A percentile compares a stretch with the other conserved stretches of the same genome.
Evolutionary conservation across 257 asterid species (phyloP).

Genomic region (Solanum rostratum): DNA sequence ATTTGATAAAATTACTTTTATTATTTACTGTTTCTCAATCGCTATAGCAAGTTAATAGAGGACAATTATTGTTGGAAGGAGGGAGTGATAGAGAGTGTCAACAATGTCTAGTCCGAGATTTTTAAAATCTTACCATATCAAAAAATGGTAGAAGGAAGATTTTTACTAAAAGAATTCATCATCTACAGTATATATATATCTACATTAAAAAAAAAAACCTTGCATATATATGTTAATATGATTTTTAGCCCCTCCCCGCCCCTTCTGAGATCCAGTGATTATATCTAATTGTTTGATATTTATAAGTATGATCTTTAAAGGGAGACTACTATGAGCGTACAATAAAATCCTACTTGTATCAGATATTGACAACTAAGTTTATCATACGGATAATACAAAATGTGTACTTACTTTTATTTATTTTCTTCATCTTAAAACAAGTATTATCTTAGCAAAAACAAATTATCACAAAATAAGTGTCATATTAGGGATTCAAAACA

Average conservation of each 20-base stretch:
- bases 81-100: too few relatives aligned
- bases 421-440: background rate
- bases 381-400: background rate
- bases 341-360: background rate
- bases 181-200: background rate
- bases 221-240: background rate
- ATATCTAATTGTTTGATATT: background rate
- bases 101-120: background rate
- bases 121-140: background rate
- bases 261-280: background rate
- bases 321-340: background rate
- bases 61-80: too few relatives aligned
- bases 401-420: background rate
- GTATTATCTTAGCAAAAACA: background rate
- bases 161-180: background rate
- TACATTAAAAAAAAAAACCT: background rate
- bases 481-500: too few relatives aligned
- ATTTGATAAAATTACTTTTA: too few relatives aligned
- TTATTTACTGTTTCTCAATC: too few relatives aligned
- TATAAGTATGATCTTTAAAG: background rate
- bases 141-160: fast-evolving
- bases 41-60: too few relatives aligned
- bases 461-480: background rate
- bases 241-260: background rate
- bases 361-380: background rate